Percentiles rank a stretch among this genome's conserved stretches.
These are phyloP conservation scores for Sechiopsis laciniata DNA, from an alignment of 306 rosid species.

Conservation along the genomic window DNA sequence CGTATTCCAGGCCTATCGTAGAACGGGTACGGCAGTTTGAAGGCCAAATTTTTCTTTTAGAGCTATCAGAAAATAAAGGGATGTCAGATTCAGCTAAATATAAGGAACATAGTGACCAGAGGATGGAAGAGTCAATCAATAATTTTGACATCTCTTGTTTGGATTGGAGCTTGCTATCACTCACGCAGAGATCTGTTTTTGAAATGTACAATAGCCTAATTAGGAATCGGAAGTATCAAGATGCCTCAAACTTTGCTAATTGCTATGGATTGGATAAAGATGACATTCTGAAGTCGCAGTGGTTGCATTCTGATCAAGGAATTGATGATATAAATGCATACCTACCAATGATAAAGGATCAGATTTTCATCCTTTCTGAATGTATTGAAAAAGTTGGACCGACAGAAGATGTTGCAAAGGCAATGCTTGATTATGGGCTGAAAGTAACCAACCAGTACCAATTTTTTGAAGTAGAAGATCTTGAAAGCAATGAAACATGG, in stretches of 20 bases:
- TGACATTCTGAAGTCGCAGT: conserved; percentile 83
- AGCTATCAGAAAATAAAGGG: conserved; percentile 41
- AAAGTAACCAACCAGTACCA: conserved; percentile 55
- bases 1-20: conserved; percentile 58
- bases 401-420: conserved; percentile 71
- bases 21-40: conserved; percentile 50
- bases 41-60: conserved; percentile 66
- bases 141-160: conserved; percentile 53
- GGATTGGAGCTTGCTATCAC: conserved; percentile 71
- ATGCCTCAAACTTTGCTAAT: conserved; percentile 76
- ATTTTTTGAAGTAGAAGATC: conserved; percentile 51
- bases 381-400: conserved; percentile 78
- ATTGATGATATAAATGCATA: conserved; percentile 47
- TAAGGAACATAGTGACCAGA: conserved; percentile 39
- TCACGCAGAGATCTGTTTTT: conserved; percentile 57
- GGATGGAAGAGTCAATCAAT: conserved; percentile 44
- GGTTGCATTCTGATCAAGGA: conserved; percentile 82
- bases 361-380: conserved; percentile 62
- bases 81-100: conserved; percentile 31
- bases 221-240: conserved; percentile 51
- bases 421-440: conserved; percentile 74
- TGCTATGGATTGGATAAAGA: conserved; percentile 70
- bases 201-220: conserved; percentile 75
- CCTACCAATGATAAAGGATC: conserved; percentile 67
- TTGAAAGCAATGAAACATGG: conserved; percentile 47